These are phyloP conservation scores for Helicostylum pulchrum DNA, from an alignment of 192 early-diverging fungal genomes.

Conservation along the genomic window DNA sequence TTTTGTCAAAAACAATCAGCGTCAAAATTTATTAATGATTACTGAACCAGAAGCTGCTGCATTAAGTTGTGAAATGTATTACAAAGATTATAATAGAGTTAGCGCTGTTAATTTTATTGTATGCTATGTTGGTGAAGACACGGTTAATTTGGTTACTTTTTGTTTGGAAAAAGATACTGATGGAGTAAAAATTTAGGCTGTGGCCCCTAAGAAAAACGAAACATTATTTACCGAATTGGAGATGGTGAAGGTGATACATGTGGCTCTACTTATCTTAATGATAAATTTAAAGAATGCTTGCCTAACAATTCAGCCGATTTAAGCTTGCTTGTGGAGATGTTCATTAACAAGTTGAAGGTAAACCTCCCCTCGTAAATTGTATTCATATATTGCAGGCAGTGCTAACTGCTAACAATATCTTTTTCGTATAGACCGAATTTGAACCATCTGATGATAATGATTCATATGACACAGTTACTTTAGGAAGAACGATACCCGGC, in stretches of 20 bases:
- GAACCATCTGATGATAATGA: too few relatives aligned
- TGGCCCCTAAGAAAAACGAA: too few relatives aligned
- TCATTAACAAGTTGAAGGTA: too few relatives aligned
- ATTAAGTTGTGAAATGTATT: conserved; percentile 43
- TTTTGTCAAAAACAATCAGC: conserved; percentile 28
- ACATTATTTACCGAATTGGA: conserved; percentile 37
- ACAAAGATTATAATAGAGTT: conserved; percentile 34
- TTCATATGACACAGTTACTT: too few relatives aligned
- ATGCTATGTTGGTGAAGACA: conserved; percentile 49
- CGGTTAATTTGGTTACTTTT: conserved; percentile 50
- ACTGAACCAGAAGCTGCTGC: conserved; percentile 43
- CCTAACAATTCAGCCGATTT: neutral
- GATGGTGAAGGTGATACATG: conserved; percentile 50
- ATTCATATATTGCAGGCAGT: too few relatives aligned
- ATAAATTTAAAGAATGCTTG: neutral
- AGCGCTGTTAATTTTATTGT: conserved; percentile 44
- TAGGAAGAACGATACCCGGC: too few relatives aligned
- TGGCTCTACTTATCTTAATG: conserved; percentile 44
- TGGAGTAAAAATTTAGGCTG: too few relatives aligned
- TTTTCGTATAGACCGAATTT: too few relatives aligned
- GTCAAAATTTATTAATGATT: conserved; percentile 19
- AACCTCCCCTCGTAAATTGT: too few relatives aligned
- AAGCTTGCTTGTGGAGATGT: too few relatives aligned
- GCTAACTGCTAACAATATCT: too few relatives aligned
- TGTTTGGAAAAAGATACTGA: conserved; percentile 45